Conservation (phyloP, 129 eudicot genomes). For the Oenanthe sinensis region DNA sequence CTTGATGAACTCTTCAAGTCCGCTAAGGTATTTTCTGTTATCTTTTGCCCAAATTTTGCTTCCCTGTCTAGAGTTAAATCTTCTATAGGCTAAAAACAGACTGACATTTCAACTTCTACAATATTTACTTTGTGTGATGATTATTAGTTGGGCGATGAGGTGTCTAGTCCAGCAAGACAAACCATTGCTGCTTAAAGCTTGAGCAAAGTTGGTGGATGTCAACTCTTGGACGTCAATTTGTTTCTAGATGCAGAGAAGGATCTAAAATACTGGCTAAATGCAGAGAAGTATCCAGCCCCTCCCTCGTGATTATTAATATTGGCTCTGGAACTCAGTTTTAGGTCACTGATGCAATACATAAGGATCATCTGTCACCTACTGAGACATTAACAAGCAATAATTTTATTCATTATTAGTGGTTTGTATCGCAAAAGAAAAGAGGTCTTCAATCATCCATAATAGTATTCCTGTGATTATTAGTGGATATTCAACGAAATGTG, state of each 20-base stretch:
- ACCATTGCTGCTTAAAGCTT: slow-evolving; percentile 18
- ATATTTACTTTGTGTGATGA: not conserved
- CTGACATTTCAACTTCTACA: not conserved
- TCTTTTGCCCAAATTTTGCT: not conserved
- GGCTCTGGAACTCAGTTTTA: not conserved
- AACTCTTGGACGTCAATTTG: not conserved
- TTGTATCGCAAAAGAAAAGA: not conserved
- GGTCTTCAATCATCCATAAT: not conserved
- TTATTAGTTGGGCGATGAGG: slow-evolving; percentile 17
- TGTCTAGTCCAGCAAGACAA: slow-evolving; percentile 7
- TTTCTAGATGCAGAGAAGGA: not conserved
- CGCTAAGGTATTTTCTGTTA: slow-evolving; percentile 54
- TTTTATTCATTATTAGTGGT: not conserved
- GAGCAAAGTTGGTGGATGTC: not conserved
- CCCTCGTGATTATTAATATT: not conserved
- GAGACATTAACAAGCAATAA: not conserved
- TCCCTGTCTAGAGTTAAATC: not conserved
- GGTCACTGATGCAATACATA: not conserved
- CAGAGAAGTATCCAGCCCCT: not conserved
- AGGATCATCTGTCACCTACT: not conserved
- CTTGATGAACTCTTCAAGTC: slow-evolving; percentile 89
- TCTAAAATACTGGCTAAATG: not conserved
- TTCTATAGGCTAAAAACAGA: not conserved
- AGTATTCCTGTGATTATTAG: not conserved
- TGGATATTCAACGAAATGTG: too few relatives aligned